Evolutionary conservation across 2,329 filamentous ascomycete genomes (phyloP).

Genomic region (Aspergillus vadensis): DNA sequence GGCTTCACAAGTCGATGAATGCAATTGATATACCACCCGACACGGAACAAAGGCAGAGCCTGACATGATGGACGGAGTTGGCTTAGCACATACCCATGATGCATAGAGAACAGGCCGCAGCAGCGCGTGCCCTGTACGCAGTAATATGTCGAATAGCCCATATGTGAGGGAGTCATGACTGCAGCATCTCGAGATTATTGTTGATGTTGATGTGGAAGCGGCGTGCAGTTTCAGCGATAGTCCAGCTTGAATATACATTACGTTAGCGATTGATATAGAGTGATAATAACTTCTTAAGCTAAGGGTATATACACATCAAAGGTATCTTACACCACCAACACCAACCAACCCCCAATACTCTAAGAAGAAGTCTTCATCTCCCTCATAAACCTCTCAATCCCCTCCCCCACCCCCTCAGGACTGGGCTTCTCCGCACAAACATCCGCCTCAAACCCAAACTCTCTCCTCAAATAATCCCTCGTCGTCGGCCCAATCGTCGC

Average conservation of each 20-base stretch:
- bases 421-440: constrained; percentile 78
- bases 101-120: constrained; percentile 16
- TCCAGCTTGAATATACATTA: constrained; percentile 4
- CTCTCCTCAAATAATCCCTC: constrained; percentile 64
- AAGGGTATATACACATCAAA: constrained; percentile 10
- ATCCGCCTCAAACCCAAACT: constrained; percentile 49
- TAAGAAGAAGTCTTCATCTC: not conserved
- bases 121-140: not conserved
- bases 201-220: constrained; percentile 3
- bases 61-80: constrained; percentile 7
- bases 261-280: constrained; percentile 1
- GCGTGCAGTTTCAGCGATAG: constrained; percentile 4
- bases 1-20: constrained; percentile 1
- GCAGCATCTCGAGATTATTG: not conserved
- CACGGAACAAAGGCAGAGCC: constrained; percentile 4
- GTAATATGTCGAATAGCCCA: constrained; percentile 4
- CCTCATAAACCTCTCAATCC: constrained; percentile 58
- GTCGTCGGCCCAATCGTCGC: constrained; percentile 95
- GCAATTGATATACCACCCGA: not conserved
- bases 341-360: not conserved
- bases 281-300: not conserved
- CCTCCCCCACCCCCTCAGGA: constrained; percentile 73
- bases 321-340: not conserved
- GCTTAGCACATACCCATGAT: constrained; percentile 22
- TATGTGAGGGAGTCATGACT: not conserved